Percentiles rank a stretch among this genome's conserved stretches.
phyloP scores from a whole-genome alignment of 331 rosid species.

The Phaseolus coccineus region DNA sequence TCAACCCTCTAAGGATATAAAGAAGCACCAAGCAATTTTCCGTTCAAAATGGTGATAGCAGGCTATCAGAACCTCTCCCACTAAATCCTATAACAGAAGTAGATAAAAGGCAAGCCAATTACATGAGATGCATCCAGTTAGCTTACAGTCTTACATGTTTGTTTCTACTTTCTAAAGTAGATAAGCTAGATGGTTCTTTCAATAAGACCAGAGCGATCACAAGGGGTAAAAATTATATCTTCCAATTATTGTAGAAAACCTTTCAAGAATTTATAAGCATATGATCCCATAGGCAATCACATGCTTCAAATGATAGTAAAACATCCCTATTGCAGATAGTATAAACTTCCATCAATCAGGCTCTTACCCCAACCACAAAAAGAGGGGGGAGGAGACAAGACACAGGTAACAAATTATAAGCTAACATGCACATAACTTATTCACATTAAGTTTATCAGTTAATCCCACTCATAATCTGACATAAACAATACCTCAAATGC shows the following conservation, averaged over 20 bases:
- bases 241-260: neutral
- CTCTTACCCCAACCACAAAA: neutral
- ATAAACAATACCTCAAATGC: conserved; percentile 77
- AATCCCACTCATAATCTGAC: conserved; percentile 19
- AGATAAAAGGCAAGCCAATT: too few species aligned
- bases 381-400: neutral
- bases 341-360: neutral
- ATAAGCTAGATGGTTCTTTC: neutral
- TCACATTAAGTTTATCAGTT: neutral
- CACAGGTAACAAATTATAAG: neutral
- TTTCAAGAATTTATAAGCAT: conserved; percentile 14
- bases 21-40: too few species aligned
- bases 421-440: conserved; percentile 11
- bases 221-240: neutral
- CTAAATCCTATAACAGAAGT: too few species aligned
- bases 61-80: too few species aligned
- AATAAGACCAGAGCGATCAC: neutral
- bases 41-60: too few species aligned
- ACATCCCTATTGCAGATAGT: neutral
- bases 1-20: too few species aligned
- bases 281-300: neutral
- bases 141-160: too few species aligned
- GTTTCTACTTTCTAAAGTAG: neutral
- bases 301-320: conserved; percentile 2
- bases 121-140: too few species aligned